These are phyloP conservation scores for Fusarium abutilonis DNA, from an alignment of 2,329 filamentous ascomycete genomes.

Conservation along the genomic window DNA sequence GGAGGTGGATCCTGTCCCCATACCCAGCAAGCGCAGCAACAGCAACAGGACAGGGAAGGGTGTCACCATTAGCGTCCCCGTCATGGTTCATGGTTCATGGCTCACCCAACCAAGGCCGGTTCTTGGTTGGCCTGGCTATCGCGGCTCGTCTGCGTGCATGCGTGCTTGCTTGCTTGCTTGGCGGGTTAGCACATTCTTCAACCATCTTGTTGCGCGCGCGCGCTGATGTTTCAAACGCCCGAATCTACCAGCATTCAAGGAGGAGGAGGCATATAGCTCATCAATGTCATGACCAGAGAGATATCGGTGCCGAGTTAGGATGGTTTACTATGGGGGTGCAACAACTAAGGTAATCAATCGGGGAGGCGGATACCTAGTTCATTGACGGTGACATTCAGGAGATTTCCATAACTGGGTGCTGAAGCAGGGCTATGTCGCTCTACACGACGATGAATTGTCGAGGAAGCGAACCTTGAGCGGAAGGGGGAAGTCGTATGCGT, in stretches of 20 bases:
- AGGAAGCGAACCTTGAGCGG: constrained; percentile 13
- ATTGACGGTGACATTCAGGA: constrained; percentile 36
- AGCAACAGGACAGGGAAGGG: constrained; percentile 32
- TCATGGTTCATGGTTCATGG: constrained; percentile 42
- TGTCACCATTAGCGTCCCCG: constrained; percentile 30
- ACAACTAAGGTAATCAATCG: constrained; percentile 26
- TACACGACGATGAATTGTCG: constrained; percentile 19
- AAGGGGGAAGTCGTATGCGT: constrained; percentile 32
- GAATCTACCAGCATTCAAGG: constrained; percentile 11
- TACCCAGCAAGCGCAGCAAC: constrained; percentile 32
- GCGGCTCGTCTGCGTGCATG: constrained; percentile 40
- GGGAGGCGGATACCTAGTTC: constrained; percentile 29
- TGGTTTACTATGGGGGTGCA: constrained; percentile 25
- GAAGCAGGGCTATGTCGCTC: constrained; percentile 25
- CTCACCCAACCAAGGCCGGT: constrained; percentile 35
- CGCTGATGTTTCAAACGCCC: constrained; percentile 26
- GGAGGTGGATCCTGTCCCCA: constrained; percentile 31
- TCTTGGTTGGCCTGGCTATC: constrained; percentile 39
- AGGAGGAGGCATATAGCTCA: constrained; percentile 22
- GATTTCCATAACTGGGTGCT: constrained; percentile 32
- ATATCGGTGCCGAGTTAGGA: constrained; percentile 34
- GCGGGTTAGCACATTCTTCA: constrained; percentile 27
- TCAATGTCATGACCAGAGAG: constrained; percentile 5
- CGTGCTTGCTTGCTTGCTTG: constrained; percentile 19
- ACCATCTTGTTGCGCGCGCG: constrained; percentile 10